Evolutionary conservation across 192 early-diverging fungal genomes (phyloP), one percentile per base, ranked within the genome.

Genomic region (Dissophora globulifera): DNA sequence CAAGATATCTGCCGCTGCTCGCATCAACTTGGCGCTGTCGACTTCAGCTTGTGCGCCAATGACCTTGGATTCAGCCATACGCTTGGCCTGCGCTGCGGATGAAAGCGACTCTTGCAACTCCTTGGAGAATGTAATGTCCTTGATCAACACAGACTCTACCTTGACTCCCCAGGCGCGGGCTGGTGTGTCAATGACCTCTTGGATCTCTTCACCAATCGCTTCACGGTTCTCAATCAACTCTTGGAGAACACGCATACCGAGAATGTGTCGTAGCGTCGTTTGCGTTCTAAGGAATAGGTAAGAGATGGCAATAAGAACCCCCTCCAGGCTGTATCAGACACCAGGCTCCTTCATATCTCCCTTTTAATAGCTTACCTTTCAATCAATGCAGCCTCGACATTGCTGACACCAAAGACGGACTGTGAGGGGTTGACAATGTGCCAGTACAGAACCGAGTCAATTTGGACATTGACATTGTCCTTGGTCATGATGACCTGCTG

Each of bases 401-500:
- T 80, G n/a, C 83, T 82, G 10, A 97, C 93, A 16, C 92, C 87
- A 80, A 89, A 98, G 17, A 84, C 82, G 8, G 93, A 87, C 58
- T 92, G 84, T 41, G 92, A 95, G 7, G 93, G 93, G 56, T 94
- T 91, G 20, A 87, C 79, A 42, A 92, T 71, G 50, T 94, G 86
- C 93, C 93, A 97, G 62, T 91, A 96, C 1, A 97, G 79, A 0
- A 97, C 93, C 10, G 90, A 88, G 74, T 96, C 95, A 56, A 98
- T 95, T 4, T 71, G 72, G 27, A 95, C 86, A 26, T 85, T 90
- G 53, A 95, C 93, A 66, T 97, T 97, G 81, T 97, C 95, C 72
- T 96, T 93, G 41, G 93, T 94, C 81, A 94, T 91, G 58, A 96
- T 91, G 9, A 84, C 75, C 74, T 95, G 91, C 22, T 75, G 54